Percentiles rank a stretch among this genome's conserved stretches.
phyloP scores from a whole-genome alignment of 495 filamentous ascomycete species.

The Penicillium samsonianum region DNA sequence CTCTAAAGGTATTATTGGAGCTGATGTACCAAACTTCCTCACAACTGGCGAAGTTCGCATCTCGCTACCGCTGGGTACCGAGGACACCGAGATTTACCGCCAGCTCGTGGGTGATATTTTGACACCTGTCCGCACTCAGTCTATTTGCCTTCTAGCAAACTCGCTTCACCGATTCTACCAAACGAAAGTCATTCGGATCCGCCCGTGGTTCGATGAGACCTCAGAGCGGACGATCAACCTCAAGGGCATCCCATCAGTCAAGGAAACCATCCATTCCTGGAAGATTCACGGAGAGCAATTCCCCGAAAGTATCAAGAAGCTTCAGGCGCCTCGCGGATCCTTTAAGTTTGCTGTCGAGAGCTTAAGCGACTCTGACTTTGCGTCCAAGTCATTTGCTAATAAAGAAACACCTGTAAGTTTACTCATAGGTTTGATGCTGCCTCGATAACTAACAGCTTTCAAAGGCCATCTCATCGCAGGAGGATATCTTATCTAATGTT shows the following conservation, averaged over 20 bases:
- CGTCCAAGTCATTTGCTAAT: constrained; percentile 58
- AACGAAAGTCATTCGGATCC: constrained; percentile 70
- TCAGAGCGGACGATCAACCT: constrained; percentile 65
- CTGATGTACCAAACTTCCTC: constrained; percentile 78
- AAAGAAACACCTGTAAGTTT: constrained; percentile 41
- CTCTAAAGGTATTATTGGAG: constrained; percentile 74
- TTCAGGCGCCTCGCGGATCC: constrained; percentile 41
- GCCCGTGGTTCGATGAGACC: constrained; percentile 81
- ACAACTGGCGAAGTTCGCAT: constrained; percentile 74
- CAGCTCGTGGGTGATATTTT: constrained; percentile 72
- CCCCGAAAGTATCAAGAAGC: constrained; percentile 44
- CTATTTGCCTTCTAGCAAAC: constrained; percentile 73
- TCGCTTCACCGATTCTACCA: constrained; percentile 79
- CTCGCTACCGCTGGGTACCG: constrained; percentile 76
- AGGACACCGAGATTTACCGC: constrained; percentile 76
- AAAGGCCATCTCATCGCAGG: constrained; percentile 50
- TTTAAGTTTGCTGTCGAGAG: constrained; percentile 53
- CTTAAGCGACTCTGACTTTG: constrained; percentile 65
- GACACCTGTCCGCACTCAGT: constrained; percentile 68
- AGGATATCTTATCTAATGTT: constrained; percentile 75
- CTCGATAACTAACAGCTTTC: constrained; percentile 13
- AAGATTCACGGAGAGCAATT: constrained; percentile 59
- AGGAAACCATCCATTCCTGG: constrained; percentile 68
- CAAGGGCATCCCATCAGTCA: constrained; percentile 61
- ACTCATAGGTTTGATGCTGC: background rate